Conservation (phyloP, 2,329 filamentous ascomycete species). For the Fusarium nematophilum region DNA sequence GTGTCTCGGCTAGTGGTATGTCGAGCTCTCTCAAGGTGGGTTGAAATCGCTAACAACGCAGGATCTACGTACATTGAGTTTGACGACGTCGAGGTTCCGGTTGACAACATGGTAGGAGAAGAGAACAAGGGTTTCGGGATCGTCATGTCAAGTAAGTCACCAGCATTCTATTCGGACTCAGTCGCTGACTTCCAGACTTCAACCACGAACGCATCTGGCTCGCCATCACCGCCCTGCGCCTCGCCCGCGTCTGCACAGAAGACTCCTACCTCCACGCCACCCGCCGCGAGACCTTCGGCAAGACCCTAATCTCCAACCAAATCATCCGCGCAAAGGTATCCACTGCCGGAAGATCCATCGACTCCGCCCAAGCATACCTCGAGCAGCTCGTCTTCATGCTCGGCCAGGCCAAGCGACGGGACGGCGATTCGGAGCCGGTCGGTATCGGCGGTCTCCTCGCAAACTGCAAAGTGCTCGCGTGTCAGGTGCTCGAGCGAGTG, state of each 20-base stretch:
- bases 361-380: constrained; percentile 50
- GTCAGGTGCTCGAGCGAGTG: too few relatives aligned
- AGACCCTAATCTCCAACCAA: constrained; percentile 66
- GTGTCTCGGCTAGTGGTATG: constrained; percentile 26
- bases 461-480: too few relatives aligned
- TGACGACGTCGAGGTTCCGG: constrained; percentile 26
- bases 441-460: too few relatives aligned
- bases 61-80: constrained; percentile 31
- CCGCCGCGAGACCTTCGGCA: constrained; percentile 67
- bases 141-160: constrained; percentile 28
- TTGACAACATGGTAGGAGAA: constrained; percentile 20
- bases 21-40: too few relatives aligned
- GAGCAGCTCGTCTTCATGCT: constrained; percentile 28
- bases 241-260: constrained; percentile 65
- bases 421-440: too few relatives aligned
- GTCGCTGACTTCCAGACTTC: constrained; percentile 54
- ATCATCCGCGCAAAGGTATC: constrained; percentile 70
- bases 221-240: constrained; percentile 65
- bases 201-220: constrained; percentile 70
- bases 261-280: constrained; percentile 63
- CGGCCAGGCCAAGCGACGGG: too few relatives aligned
- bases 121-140: constrained; percentile 28
- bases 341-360: constrained; percentile 66
- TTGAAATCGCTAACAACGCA: too few relatives aligned
- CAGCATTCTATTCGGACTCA: too few relatives aligned